Conservation (phyloP, 768 basidiomycete genomes). For the Floccularia luteovirens region DNA sequence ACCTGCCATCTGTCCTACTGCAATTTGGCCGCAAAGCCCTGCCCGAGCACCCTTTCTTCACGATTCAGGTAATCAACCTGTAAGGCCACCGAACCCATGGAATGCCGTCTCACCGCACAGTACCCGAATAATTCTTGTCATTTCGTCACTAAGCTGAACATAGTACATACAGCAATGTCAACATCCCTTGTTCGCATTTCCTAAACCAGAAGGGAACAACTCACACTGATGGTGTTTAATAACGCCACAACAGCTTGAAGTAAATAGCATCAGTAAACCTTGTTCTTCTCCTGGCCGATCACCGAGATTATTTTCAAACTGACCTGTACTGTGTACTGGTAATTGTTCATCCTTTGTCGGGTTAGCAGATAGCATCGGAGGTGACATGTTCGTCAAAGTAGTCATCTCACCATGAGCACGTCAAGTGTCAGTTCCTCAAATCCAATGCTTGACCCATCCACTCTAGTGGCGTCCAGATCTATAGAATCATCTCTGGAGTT, state of each 20-base stretch:
- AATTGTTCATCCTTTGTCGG: conserved; percentile 38
- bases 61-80: conserved; percentile 27
- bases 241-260: conserved; percentile 28
- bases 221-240: conserved; percentile 28
- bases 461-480: conserved; percentile 13
- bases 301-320: background rate
- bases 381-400: background rate
- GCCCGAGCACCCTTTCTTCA: conserved; percentile 27
- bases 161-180: background rate
- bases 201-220: conserved; percentile 3
- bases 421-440: conserved; percentile 31
- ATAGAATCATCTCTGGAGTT: conserved; percentile 4
- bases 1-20: too few species aligned
- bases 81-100: conserved; percentile 26
- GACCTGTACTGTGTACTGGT: conserved; percentile 34
- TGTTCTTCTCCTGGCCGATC: too few species aligned
- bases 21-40: conserved; percentile 9
- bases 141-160: conserved; percentile 30
- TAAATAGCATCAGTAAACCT: background rate
- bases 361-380: background rate
- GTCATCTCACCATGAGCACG: conserved; percentile 23
- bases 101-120: conserved; percentile 35
- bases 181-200: too few species aligned
- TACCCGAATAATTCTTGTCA: conserved; percentile 26
- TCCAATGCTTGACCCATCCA: conserved; percentile 33